Base-by-base conservation (phyloP, 345 rosid species). In the Eucalyptus regnans region DNA sequence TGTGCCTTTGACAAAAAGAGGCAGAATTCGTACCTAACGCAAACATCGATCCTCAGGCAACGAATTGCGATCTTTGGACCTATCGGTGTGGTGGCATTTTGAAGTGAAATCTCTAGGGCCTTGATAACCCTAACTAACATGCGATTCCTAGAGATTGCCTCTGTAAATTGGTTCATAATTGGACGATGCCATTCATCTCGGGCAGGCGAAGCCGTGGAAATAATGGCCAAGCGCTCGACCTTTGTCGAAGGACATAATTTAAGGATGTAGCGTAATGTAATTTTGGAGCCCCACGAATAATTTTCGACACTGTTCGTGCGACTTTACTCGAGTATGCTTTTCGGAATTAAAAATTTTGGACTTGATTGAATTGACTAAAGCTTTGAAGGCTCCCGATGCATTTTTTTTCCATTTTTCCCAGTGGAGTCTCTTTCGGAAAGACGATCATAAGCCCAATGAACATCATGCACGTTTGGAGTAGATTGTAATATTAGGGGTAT, bases 281-380 rank as follows among this genome's bases (percentile, higher is more conserved):
- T 64, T 64, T 64, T 64, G 37, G 76, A 64, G 9, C 9, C 18
- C 9, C 76, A 64, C 10, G 3, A 64, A n/a, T 15, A 13, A 64
- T 13, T 62, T 29, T 27, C 17, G 0, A 62, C 71, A 29, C 9
- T 7, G 1, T 27, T 62, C 0, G 17, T 31, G 9, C 4, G 0
- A 14, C 8, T 29, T 7, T 31, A n/a, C 37, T 64, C 9, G 5
- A n/a, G 4, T 13, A 14, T 7, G 18, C 18, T 64, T 64, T 64
- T 64, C 5, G 5, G 37, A 15, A 13, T 7, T 13, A 37, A 37
- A 37, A 37, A 37, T 13, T n/a, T 31, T 7, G 37, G 37, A 64
- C 20, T 64, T n/a, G 18, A 64, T 64, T 64, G 76, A 18, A 64
- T 2, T 13, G 4, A 8, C 18, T 29, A 64, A n/a, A 64, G 37